Percentiles rank a stretch among this genome's conserved stretches.
phyloP scores from a whole-genome alignment of 1,139 yeast genomes.

The Kluyveromyces marxianus region DNA sequence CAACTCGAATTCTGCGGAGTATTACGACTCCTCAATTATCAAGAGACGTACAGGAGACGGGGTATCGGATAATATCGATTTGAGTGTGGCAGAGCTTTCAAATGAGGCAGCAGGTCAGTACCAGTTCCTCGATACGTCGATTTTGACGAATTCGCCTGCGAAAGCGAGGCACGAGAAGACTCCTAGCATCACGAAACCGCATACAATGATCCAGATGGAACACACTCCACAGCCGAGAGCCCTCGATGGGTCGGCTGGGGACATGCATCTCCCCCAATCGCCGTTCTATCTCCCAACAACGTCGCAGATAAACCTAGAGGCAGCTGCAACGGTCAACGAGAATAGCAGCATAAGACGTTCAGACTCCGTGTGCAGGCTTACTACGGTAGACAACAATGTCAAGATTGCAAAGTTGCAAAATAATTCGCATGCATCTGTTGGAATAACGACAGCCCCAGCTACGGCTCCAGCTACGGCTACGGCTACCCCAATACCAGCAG shows the following conservation, averaged over 20 bases:
- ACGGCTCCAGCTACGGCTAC: too few relatives aligned
- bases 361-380: constrained; percentile 1
- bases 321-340: constrained; percentile 13
- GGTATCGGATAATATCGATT: constrained; percentile 2
- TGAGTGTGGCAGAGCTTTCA: constrained; percentile 1
- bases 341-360: constrained; percentile 9
- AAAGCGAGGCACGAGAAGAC: constrained; percentile 12
- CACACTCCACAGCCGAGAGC: constrained; percentile 6
- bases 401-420: background rate
- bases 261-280: constrained; percentile 7
- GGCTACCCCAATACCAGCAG: too few relatives aligned
- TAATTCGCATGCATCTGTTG: background rate
- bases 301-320: constrained; percentile 15
- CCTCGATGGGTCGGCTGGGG: background rate
- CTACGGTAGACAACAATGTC: background rate
- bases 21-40: constrained; percentile 12
- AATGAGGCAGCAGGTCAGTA: background rate
- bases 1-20: constrained; percentile 26
- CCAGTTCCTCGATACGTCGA: constrained; percentile 9
- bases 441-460: too few relatives aligned
- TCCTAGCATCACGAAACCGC: constrained; percentile 12
- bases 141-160: constrained; percentile 8
- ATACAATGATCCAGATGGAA: constrained; percentile 6
- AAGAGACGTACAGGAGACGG: constrained; percentile 23
- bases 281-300: constrained; percentile 14